These are phyloP conservation scores for Asterella californica DNA, from an alignment of 225 moss, liverwort and hornwort genomes.

Conservation along the genomic window DNA sequence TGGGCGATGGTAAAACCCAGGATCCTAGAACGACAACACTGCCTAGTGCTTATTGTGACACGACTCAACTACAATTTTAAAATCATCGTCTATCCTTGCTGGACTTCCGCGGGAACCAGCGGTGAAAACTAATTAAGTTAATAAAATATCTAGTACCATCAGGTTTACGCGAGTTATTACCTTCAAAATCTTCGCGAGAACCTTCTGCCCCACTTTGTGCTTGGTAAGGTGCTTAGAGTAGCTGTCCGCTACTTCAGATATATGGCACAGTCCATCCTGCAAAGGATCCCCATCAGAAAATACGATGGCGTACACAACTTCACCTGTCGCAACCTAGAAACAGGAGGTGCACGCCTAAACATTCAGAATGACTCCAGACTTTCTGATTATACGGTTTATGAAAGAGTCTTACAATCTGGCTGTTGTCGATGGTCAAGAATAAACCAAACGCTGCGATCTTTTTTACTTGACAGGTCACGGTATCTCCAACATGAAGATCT, in stretches of 20 bases:
- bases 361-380: no score
- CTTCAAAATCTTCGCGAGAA: slow-evolving; percentile 77
- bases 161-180: slow-evolving; percentile 29
- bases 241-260: slow-evolving; percentile 77
- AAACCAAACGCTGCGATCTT: slow-evolving; percentile 75
- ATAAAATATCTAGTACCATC: not conserved
- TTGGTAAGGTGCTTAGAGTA: slow-evolving; percentile 46
- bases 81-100: not conserved
- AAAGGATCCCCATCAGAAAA: not conserved
- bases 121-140: no score
- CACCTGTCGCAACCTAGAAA: not conserved
- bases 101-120: not conserved
- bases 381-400: not conserved
- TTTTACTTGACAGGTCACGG: slow-evolving; percentile 61
- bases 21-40: not conserved
- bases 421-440: slow-evolving; percentile 64
- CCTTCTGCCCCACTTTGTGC: slow-evolving; percentile 63
- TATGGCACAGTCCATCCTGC: slow-evolving; percentile 88
- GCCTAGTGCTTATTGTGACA: not conserved
- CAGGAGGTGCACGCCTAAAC: no score
- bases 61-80: not conserved
- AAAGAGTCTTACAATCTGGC: slow-evolving; percentile 57
- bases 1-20: not conserved
- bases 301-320: not conserved
- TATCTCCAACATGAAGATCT: slow-evolving; percentile 66